These are phyloP conservation scores for Apiotrichum laibachii DNA, from an alignment of 1,284 basidiomycete species.

Conservation along the genomic window DNA sequence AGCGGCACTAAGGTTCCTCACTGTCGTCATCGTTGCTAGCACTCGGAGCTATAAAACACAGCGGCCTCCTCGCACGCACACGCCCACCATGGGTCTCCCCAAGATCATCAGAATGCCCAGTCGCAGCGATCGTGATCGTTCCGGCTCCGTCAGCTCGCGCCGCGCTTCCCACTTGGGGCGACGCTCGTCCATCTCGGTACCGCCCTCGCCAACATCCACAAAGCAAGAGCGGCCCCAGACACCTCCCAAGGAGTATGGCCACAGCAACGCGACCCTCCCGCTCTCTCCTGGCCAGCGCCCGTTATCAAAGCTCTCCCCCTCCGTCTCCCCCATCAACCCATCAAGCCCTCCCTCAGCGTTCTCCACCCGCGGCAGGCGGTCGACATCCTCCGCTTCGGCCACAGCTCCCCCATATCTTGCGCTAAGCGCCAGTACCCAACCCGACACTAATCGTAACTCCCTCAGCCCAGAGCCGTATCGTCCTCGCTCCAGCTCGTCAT, in stretches of 20 bases:
- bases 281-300: neutral
- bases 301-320: neutral
- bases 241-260: neutral
- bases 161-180: no score
- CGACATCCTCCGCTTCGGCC: neutral
- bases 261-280: no score
- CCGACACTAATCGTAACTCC: no score
- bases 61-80: neutral
- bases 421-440: no score
- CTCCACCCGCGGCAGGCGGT: neutral
- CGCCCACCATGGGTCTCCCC: neutral
- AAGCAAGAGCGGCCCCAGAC: neutral
- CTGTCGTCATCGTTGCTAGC: no score
- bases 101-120: constrained; percentile 1
- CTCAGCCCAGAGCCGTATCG: no score
- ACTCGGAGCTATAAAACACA: neutral
- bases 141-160: neutral
- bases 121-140: neutral
- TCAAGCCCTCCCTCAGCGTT: neutral
- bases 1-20: no score
- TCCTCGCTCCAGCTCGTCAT: no score
- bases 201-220: no score
- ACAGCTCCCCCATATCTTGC: neutral
- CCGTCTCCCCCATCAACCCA: neutral
- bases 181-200: no score